phyloP scores from a whole-genome alignment of 345 rosid species.

The sweet orange (Citrus sinensis) region DNA sequence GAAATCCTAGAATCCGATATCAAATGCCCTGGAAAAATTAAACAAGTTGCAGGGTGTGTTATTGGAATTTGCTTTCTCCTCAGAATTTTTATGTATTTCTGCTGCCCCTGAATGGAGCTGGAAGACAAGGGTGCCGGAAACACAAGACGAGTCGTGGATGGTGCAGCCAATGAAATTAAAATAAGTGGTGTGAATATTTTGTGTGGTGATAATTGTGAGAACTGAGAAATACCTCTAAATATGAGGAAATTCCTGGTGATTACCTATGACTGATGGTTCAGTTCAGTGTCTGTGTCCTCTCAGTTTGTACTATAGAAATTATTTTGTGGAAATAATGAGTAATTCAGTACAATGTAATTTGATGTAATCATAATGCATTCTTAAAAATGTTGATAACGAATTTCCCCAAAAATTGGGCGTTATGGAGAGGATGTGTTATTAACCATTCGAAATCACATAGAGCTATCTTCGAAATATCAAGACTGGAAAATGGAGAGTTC shows the following conservation, averaged over 20 bases:
- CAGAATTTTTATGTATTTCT: neutral
- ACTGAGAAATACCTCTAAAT: neutral
- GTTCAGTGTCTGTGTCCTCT: neutral
- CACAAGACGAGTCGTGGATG: neutral
- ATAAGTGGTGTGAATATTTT: neutral
- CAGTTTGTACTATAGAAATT: conserved; percentile 5
- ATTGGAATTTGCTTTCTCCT: neutral
- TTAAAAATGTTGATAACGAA: neutral
- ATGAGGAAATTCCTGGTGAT: neutral
- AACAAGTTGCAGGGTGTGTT: neutral
- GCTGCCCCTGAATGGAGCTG: neutral
- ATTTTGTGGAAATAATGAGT: neutral
- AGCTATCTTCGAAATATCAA: no score
- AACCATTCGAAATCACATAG: neutral
- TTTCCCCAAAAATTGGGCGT: neutral
- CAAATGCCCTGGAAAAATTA: neutral
- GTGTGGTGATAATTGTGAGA: neutral
- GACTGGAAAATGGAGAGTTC: no score
- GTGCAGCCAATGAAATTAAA: neutral
- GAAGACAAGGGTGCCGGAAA: neutral
- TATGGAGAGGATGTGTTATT: neutral
- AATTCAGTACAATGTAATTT: neutral
- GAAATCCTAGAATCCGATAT: neutral
- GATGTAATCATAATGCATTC: neutral
- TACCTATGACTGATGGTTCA: neutral